Evolutionary conservation across 2,329 filamentous ascomycete species (phyloP).

Genomic region (Xylaria sp.): DNA sequence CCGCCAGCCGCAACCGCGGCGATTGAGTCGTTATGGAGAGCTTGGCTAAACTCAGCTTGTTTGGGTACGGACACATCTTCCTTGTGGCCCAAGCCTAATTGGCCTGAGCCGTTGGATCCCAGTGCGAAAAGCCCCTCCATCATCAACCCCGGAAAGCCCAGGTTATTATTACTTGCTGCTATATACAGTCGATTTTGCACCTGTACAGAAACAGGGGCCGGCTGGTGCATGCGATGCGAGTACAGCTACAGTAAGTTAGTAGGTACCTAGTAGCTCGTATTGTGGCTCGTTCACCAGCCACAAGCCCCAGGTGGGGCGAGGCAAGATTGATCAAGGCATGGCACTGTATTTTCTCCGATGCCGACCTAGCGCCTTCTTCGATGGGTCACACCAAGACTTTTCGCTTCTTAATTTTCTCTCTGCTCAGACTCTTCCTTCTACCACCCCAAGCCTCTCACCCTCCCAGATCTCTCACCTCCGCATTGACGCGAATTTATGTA

Average conservation of each 20-base stretch:
- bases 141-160: background rate
- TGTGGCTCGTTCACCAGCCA: conserved; percentile 27
- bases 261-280: background rate
- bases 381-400: conserved; percentile 32
- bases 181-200: background rate
- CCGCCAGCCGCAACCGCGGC: conserved; percentile 71
- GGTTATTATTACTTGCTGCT: background rate
- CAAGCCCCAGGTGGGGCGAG: no score
- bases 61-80: conserved; percentile 77
- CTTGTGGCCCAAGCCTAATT: conserved; percentile 76
- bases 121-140: conserved; percentile 72
- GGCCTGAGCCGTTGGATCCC: conserved; percentile 79
- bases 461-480: background rate
- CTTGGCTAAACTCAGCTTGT: conserved; percentile 64
- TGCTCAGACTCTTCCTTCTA: conserved; percentile 10
- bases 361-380: conserved; percentile 12
- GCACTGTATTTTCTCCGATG: conserved; percentile 33
- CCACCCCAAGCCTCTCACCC: background rate
- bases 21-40: conserved; percentile 51
- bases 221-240: background rate
- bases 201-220: background rate
- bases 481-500: background rate
- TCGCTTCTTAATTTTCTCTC: conserved; percentile 4
- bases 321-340: background rate
- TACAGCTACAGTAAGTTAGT: background rate